phyloP scores from a whole-genome alignment of 2,329 filamentous ascomycete genomes.

The Chrysosporium keratinophilum region DNA sequence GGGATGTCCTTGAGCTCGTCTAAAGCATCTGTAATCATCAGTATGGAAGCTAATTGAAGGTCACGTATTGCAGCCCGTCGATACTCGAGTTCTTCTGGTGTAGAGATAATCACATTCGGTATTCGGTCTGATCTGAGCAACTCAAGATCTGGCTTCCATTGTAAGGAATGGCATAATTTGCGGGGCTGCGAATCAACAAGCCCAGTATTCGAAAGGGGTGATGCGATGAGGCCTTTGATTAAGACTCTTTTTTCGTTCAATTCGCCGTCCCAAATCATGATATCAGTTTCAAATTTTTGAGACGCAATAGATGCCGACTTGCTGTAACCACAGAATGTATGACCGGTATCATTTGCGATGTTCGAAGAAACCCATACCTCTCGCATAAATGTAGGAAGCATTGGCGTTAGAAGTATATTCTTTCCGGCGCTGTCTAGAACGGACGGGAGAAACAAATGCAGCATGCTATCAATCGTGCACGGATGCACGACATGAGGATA shows the following conservation, averaged over 20 bases:
- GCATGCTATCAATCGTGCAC: slow-evolving; percentile 28
- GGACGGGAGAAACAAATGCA: slow-evolving; percentile 23
- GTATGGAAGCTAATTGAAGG: slow-evolving; percentile 24
- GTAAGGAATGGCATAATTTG: slow-evolving; percentile 21
- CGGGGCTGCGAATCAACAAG: background rate
- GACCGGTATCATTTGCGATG: slow-evolving; percentile 17
- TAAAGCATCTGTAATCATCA: slow-evolving; percentile 25
- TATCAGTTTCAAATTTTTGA: slow-evolving; percentile 18
- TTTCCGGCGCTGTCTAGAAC: slow-evolving; percentile 21
- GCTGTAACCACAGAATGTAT: slow-evolving; percentile 22
- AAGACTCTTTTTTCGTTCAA: slow-evolving; percentile 15
- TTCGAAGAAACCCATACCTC: slow-evolving; percentile 27
- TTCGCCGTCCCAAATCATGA: slow-evolving; percentile 13
- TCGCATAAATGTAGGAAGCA: slow-evolving; percentile 25
- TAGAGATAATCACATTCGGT: slow-evolving; percentile 11
- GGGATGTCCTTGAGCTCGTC: slow-evolving; percentile 16
- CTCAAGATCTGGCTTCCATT: slow-evolving; percentile 23
- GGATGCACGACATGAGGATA: slow-evolving; percentile 30
- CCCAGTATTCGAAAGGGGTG: slow-evolving; percentile 4
- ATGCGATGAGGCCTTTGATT: slow-evolving; percentile 6
- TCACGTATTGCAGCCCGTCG: slow-evolving; percentile 3
- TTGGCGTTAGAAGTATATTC: slow-evolving; percentile 19
- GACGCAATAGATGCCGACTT: slow-evolving; percentile 19
- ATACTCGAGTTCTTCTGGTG: slow-evolving; percentile 5
- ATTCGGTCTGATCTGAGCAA: slow-evolving; percentile 18